Conservation (phyloP, 106 monocot species). For the Dioscorea alata region DNA sequence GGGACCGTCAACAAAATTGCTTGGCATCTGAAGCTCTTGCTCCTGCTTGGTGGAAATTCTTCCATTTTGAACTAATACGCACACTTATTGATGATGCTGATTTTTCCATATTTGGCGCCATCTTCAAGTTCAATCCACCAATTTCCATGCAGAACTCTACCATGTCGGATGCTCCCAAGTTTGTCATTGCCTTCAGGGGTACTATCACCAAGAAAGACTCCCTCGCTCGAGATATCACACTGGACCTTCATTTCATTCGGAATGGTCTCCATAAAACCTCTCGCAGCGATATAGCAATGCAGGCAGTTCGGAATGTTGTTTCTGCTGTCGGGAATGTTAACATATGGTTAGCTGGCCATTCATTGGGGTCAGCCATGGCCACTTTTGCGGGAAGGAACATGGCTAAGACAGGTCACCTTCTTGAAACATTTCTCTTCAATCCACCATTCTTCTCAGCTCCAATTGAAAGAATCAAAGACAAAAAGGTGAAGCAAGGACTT, state of each 20-base stretch:
- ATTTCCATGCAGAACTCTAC: conserved; percentile 17
- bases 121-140: conserved; percentile 47
- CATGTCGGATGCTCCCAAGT: conserved; percentile 38
- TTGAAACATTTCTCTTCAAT: conserved; percentile 82
- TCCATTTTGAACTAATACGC: conserved; percentile 59
- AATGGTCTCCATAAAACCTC: conserved; percentile 68
- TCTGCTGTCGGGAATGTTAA: conserved; percentile 35
- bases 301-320: conserved; percentile 59
- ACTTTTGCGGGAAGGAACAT: conserved; percentile 74
- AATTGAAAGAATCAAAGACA: conserved; percentile 71
- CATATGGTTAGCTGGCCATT: conserved; percentile 93
- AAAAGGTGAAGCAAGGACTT: conserved; percentile 69
- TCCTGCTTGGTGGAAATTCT: conserved; percentile 88
- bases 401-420: conserved; percentile 48
- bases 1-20: conserved; percentile 63
- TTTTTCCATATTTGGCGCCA: conserved; percentile 80
- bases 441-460: conserved; percentile 86
- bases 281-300: conserved; percentile 61
- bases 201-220: conserved; percentile 63
- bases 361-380: conserved; percentile 73
- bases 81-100: conserved; percentile 79
- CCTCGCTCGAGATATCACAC: conserved; percentile 45
- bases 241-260: conserved; percentile 63
- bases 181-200: conserved; percentile 81
- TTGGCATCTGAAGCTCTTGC: conserved; percentile 43